Evolutionary conservation across 768 basidiomycete genomes (phyloP).

Genomic region (Kwoniella dejecticola): DNA sequence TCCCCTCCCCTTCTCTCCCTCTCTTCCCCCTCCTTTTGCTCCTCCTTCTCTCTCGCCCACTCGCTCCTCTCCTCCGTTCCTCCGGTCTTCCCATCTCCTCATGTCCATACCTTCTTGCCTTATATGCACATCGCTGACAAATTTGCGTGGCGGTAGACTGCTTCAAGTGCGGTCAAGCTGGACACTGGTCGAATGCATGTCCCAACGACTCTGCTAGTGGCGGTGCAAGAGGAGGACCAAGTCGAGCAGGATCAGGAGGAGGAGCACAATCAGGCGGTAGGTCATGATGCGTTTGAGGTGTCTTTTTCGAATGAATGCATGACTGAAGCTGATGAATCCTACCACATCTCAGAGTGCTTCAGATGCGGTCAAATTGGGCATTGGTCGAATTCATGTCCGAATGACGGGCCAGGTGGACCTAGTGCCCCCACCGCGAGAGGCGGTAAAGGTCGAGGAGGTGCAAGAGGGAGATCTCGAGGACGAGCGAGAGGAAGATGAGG

Average conservation of each 20-base stretch:
- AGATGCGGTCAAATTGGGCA: conserved; percentile 48
- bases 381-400: conserved; percentile 36
- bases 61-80: too few species aligned
- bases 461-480: neutral
- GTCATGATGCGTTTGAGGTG: neutral
- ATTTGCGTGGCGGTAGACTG: too few species aligned
- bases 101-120: too few species aligned
- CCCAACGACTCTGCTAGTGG: conserved; percentile 14
- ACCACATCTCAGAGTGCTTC: conserved; percentile 43
- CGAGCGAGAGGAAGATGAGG: too few species aligned
- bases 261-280: conserved; percentile 5
- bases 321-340: neutral
- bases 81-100: too few species aligned
- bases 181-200: conserved; percentile 45
- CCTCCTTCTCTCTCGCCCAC: too few species aligned
- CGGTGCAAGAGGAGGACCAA: neutral
- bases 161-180: conserved; percentile 46
- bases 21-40: too few species aligned
- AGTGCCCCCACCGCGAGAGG: neutral
- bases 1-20: too few species aligned
- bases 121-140: too few species aligned
- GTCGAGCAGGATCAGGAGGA: too few species aligned
- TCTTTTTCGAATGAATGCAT: neutral
- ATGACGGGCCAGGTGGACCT: conserved; percentile 7
- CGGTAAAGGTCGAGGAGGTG: conserved; percentile 7